Conservation (phyloP, 2,329 filamentous ascomycete species). For the Penicillium oxalicum region DNA sequence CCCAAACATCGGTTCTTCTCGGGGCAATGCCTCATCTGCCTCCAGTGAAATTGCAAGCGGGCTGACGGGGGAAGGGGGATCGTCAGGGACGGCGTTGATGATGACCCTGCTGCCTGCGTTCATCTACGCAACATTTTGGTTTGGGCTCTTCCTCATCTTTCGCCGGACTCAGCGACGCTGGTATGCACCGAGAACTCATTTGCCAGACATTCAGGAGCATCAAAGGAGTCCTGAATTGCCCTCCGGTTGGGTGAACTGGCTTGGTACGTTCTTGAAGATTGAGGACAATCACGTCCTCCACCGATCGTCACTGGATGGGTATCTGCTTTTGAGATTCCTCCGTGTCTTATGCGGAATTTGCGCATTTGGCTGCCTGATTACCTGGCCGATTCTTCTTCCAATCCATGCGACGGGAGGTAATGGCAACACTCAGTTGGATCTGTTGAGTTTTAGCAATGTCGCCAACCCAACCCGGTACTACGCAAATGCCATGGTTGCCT, state of each 20-base stretch:
- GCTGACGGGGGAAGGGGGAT: constrained; percentile 36
- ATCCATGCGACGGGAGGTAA: constrained; percentile 78
- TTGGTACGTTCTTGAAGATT: constrained; percentile 48
- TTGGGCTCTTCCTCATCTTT: constrained; percentile 43
- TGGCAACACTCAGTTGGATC: constrained; percentile 61
- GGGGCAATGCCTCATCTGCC: constrained; percentile 34
- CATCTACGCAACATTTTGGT: constrained; percentile 40
- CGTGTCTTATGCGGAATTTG: constrained; percentile 72
- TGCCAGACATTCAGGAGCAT: constrained; percentile 39
- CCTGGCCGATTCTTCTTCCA: constrained; percentile 83
- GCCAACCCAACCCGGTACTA: constrained; percentile 60
- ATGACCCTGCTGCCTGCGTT: constrained; percentile 46
- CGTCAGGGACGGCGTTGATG: constrained; percentile 46
- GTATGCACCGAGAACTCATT: constrained; percentile 41
- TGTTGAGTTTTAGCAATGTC: constrained; percentile 76
- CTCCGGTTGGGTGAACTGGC: constrained; percentile 49
- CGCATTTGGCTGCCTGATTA: constrained; percentile 73
- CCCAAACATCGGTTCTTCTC: constrained; percentile 38
- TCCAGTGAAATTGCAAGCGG: constrained; percentile 26
- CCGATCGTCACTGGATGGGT: constrained; percentile 85
- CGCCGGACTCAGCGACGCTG: constrained; percentile 42
- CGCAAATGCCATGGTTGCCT: constrained; percentile 70
- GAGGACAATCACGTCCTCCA: constrained; percentile 77
- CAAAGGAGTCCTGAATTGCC: constrained; percentile 46
- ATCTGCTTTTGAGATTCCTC: constrained; percentile 83